These are phyloP conservation scores for Chalciporus pseudorubinellus DNA, from an alignment of 768 basidiomycete species.

Conservation along the genomic window DNA sequence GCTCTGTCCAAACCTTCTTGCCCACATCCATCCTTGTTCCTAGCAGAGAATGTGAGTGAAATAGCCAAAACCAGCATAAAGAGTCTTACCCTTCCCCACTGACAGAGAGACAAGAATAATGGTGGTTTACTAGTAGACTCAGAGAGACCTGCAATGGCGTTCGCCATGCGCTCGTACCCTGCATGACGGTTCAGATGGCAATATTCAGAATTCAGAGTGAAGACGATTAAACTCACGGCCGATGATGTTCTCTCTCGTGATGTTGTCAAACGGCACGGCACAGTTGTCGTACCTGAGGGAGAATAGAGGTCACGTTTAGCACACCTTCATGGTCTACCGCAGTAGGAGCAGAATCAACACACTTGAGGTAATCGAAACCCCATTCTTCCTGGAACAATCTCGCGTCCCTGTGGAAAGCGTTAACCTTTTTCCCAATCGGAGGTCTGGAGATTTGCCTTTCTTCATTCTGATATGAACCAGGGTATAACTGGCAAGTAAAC, in stretches of 20 bases:
- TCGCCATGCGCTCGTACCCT: constrained; percentile 63
- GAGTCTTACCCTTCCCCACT: constrained; percentile 60
- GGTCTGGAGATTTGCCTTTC: constrained; percentile 37
- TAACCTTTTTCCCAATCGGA: not conserved
- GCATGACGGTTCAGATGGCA: not conserved
- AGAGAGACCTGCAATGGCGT: constrained; percentile 52
- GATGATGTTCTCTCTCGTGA: constrained; percentile 53
- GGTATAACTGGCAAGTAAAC: constrained; percentile 64
- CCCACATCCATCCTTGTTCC: constrained; percentile 68
- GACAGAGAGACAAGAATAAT: constrained; percentile 58
- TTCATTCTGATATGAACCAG: constrained; percentile 65
- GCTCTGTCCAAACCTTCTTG: constrained; percentile 54
- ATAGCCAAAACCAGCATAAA: not conserved
- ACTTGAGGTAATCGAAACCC: constrained; percentile 70
- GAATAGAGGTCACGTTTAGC: not conserved
- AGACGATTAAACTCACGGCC: constrained; percentile 41
- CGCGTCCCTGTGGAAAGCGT: constrained; percentile 42
- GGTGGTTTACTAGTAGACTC: constrained; percentile 50
- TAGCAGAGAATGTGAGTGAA: constrained; percentile 22
- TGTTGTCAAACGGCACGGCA: constrained; percentile 55
- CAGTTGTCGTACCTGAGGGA: constrained; percentile 57
- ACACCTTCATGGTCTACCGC: not conserved
- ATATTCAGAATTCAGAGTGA: not conserved
- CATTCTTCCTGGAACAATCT: constrained; percentile 59
- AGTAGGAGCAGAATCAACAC: constrained; percentile 13